Conservation (phyloP, 2,329 filamentous ascomycete genomes). For the Furcasterigmium sp. region DNA sequence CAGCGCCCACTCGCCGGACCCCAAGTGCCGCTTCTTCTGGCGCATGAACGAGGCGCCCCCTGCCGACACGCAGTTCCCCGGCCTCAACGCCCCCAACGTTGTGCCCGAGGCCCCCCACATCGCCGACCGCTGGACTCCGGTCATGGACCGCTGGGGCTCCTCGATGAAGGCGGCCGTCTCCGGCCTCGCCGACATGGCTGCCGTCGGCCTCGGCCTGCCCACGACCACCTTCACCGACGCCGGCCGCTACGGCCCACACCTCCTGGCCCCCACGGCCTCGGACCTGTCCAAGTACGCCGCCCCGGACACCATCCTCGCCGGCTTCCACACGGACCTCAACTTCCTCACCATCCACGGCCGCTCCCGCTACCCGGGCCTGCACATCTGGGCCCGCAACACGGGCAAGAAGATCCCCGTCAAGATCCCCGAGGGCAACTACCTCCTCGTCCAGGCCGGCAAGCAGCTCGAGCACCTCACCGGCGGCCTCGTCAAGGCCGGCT, state of each 20-base stretch:
- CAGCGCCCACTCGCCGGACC: slow-evolving; percentile 49
- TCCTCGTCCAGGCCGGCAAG: slow-evolving; percentile 58
- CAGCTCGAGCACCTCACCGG: slow-evolving; percentile 58
- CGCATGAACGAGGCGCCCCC: slow-evolving; percentile 50
- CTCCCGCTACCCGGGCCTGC: slow-evolving; percentile 55
- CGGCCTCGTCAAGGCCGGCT: slow-evolving; percentile 56
- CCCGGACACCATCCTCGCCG: slow-evolving; percentile 54
- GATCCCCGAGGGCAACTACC: slow-evolving; percentile 52
- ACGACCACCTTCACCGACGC: slow-evolving; percentile 48
- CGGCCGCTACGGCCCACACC: slow-evolving; percentile 54
- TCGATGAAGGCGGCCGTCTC: slow-evolving; percentile 57
- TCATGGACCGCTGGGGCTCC: slow-evolving; percentile 52
- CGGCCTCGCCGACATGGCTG: slow-evolving; percentile 53
- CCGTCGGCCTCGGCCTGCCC: slow-evolving; percentile 49
- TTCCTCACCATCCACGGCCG: slow-evolving; percentile 61
- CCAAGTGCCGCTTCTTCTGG: slow-evolving; percentile 62
- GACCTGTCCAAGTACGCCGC: slow-evolving; percentile 48
- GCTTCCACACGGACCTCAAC: slow-evolving; percentile 61
- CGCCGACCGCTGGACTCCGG: slow-evolving; percentile 42
- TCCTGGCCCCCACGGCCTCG: slow-evolving; percentile 56
- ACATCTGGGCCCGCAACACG: slow-evolving; percentile 61
- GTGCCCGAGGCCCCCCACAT: slow-evolving; percentile 45
- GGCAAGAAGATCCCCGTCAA: slow-evolving; percentile 52
- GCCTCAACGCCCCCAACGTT: slow-evolving; percentile 50
- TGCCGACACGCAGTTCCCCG: slow-evolving; percentile 49